Conservation (phyloP, 352 stramenopile genomes). For the Phytophthora cactorum region DNA sequence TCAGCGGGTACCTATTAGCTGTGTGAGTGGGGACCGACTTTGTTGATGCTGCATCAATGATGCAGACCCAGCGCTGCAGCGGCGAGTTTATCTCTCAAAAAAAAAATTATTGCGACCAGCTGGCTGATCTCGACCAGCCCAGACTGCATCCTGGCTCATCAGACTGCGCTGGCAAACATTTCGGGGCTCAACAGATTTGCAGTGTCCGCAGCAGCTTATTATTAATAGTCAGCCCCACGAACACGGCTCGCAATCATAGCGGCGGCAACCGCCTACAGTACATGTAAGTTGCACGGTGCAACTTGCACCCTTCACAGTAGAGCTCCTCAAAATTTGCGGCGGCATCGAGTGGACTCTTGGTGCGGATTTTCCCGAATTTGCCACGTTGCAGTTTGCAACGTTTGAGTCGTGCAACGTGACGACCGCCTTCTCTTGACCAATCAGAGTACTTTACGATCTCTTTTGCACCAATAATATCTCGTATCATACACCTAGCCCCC, state of each 20-base stretch:
- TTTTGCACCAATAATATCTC: not conserved
- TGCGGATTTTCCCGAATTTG: constrained; percentile 28
- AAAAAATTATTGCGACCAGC: constrained; percentile 11
- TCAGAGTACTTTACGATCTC: not conserved
- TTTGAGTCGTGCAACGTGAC: constrained; percentile 9
- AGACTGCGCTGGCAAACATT: constrained; percentile 18
- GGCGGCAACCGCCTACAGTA: not conserved
- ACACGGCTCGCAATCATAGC: constrained; percentile 6
- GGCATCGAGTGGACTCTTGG: constrained; percentile 20
- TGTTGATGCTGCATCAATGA: not conserved
- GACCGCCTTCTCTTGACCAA: constrained; percentile 12
- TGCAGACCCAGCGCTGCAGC: not conserved
- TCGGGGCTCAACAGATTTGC: constrained; percentile 15
- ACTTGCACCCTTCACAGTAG: constrained; percentile 4
- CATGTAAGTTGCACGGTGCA: no score
- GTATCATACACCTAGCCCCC: not conserved
- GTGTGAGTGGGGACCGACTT: constrained; percentile 2
- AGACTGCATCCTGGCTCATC: constrained; percentile 13
- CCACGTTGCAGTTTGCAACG: constrained; percentile 23
- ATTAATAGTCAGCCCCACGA: not conserved
- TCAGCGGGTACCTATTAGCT: not conserved
- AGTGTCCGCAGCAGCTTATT: constrained; percentile 10
- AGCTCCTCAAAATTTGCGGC: constrained; percentile 25
- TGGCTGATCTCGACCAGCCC: not conserved
- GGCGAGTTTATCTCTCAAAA: constrained; percentile 11